Percentiles rank a stretch among this genome's conserved stretches.
phyloP scores from a whole-genome alignment of 108 stramenopile genomes.

The Cyclotella kingstonii region DNA sequence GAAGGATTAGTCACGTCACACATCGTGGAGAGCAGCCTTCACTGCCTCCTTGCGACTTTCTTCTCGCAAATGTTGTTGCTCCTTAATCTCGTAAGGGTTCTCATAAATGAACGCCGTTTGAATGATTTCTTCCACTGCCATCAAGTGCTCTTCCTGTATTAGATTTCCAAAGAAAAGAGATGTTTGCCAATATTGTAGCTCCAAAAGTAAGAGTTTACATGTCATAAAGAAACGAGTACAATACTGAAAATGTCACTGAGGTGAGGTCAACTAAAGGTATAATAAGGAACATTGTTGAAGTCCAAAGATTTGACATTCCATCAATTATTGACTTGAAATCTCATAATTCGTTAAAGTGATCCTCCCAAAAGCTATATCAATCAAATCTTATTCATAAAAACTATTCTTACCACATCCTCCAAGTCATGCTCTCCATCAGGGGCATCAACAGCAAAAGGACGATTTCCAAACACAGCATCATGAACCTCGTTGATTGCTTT shows the following conservation, averaged over 20 bases:
- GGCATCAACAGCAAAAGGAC: slow-evolving; percentile 33
- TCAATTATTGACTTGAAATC: too few species aligned
- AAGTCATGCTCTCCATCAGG: slow-evolving; percentile 46
- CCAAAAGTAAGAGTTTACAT: background rate
- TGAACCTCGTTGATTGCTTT: slow-evolving; percentile 21
- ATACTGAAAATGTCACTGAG: background rate
- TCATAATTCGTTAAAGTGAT: background rate
- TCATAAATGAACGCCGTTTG: slow-evolving; percentile 25
- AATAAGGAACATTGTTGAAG: too few species aligned
- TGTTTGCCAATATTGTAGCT: too few species aligned
- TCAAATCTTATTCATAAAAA: too few species aligned
- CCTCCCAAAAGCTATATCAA: too few species aligned
- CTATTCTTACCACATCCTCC: slow-evolving; percentile 43
- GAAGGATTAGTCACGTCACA: too few species aligned
- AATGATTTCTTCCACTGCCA: slow-evolving; percentile 22
- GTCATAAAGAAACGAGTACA: background rate
- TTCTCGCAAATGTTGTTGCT: slow-evolving; percentile 28
- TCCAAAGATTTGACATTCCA: too few species aligned
- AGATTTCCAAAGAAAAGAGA: too few species aligned
- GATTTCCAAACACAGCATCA: slow-evolving; percentile 25
- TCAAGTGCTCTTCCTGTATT: slow-evolving; percentile 29
- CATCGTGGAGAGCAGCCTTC: slow-evolving; percentile 14
- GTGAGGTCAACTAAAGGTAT: background rate
- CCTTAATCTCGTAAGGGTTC: slow-evolving; percentile 22
- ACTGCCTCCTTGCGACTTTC: slow-evolving; percentile 16